Evolutionary conservation across 805 yeast genomes (phyloP).

Genomic region (Candida ficus): DNA sequence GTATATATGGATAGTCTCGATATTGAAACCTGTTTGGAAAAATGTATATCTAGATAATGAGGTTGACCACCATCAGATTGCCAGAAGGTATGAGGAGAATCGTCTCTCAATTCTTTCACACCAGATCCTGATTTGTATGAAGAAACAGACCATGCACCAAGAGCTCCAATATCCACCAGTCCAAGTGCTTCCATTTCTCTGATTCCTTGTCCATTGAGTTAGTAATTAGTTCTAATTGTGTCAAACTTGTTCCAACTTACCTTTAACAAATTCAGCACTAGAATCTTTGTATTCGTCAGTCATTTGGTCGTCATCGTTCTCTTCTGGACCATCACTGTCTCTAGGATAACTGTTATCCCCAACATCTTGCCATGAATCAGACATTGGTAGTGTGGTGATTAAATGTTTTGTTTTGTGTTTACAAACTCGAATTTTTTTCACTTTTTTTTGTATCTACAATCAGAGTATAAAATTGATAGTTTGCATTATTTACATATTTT

Average conservation of each 20-base stretch:
- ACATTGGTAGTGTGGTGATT: slow-evolving; percentile 13
- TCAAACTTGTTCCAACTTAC: too few species aligned
- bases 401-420: not conserved
- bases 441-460: not conserved
- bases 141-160: slow-evolving; percentile 83
- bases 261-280: slow-evolving; percentile 15
- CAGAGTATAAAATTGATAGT: too few species aligned
- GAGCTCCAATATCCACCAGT: slow-evolving; percentile 67
- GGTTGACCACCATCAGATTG: slow-evolving; percentile 94
- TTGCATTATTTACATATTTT: slow-evolving; percentile 1
- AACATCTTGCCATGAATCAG: slow-evolving; percentile 28
- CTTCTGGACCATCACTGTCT: not conserved
- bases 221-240: too few species aligned
- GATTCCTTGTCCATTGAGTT: too few species aligned
- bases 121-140: slow-evolving; percentile 72
- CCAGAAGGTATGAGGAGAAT: slow-evolving; percentile 75
- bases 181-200: slow-evolving; percentile 53
- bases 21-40: slow-evolving; percentile 69
- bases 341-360: slow-evolving; percentile 11
- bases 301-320: slow-evolving; percentile 2
- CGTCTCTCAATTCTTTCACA: slow-evolving; percentile 65
- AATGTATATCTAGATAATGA: slow-evolving; percentile 73
- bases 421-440: not conserved
- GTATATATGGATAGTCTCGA: slow-evolving; percentile 66
- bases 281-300: slow-evolving; percentile 12